Evolutionary conservation across 1,139 yeast genomes (phyloP).

Genomic region (Saccharomycopsis phalli): DNA sequence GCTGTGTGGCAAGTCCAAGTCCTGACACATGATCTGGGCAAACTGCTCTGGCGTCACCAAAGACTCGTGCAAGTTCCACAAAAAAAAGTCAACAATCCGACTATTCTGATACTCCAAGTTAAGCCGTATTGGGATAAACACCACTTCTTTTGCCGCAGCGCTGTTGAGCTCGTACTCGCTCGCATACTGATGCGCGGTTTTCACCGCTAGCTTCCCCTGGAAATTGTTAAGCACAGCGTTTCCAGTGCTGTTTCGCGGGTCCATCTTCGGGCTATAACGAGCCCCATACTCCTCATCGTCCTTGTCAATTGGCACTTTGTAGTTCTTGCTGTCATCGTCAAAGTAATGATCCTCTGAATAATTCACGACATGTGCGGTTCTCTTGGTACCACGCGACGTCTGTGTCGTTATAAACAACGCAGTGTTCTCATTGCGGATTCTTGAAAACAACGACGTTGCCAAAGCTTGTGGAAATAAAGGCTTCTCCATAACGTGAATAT

Average conservation of each 20-base stretch:
- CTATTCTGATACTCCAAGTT: slow-evolving; percentile 63
- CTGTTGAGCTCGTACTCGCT: slow-evolving; percentile 27
- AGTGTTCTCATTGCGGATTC: slow-evolving; percentile 57
- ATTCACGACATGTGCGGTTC: slow-evolving; percentile 65
- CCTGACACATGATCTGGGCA: slow-evolving; percentile 71
- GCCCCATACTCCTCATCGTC: slow-evolving; percentile 21
- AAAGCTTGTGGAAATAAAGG: slow-evolving; percentile 61
- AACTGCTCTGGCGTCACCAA: slow-evolving; percentile 77
- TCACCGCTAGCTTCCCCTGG: slow-evolving; percentile 31
- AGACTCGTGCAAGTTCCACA: slow-evolving; percentile 84
- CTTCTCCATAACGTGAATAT: slow-evolving; percentile 22
- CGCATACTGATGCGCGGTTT: slow-evolving; percentile 27
- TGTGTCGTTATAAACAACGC: slow-evolving; percentile 68
- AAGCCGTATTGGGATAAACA: slow-evolving; percentile 72
- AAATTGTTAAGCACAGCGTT: slow-evolving; percentile 22
- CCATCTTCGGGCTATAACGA: slow-evolving; percentile 1
- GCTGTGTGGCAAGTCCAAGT: slow-evolving; percentile 63
- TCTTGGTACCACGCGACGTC: slow-evolving; percentile 67
- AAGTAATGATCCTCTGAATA: slow-evolving; percentile 85
- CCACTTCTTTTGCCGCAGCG: slow-evolving; percentile 29
- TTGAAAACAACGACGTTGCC: slow-evolving; percentile 57
- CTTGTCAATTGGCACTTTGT: slow-evolving; percentile 22
- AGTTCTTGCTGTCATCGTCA: slow-evolving; percentile 31
- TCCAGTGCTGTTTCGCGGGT: slow-evolving; percentile 21
- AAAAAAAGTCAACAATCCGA: slow-evolving; percentile 68